These are phyloP conservation scores for Gossypium turneri DNA, from an alignment of 345 rosid species.

Conservation along the genomic window DNA sequence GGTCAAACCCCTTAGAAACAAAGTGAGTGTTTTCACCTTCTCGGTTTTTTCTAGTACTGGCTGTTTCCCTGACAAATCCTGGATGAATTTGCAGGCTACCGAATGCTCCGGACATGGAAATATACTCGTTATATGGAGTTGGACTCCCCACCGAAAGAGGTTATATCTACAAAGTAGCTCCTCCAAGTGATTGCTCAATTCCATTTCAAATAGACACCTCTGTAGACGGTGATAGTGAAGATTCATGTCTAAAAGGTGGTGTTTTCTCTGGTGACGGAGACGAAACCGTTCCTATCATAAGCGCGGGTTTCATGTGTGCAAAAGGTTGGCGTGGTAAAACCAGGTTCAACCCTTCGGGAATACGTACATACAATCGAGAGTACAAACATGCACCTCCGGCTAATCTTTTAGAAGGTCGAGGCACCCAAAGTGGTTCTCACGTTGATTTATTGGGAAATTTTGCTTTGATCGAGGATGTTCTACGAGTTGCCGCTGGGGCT, in stretches of 20 bases:
- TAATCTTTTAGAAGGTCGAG: conserved; percentile 64
- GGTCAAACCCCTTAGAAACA: conserved; percentile 76
- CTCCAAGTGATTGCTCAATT: conserved; percentile 47
- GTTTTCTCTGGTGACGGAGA: conserved; percentile 56
- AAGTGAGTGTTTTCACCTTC: conserved; percentile 34
- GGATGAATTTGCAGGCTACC: conserved; percentile 47
- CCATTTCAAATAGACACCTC: conserved; percentile 72
- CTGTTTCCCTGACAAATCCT: background rate
- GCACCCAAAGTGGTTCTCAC: conserved; percentile 60
- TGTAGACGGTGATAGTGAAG: conserved; percentile 38
- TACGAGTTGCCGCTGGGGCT: background rate
- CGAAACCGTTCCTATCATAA: conserved; percentile 65
- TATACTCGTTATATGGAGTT: conserved; percentile 68
- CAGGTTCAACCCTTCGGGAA: conserved; percentile 66
- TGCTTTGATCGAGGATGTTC: conserved; percentile 62
- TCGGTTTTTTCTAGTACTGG: background rate
- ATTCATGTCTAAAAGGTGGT: conserved; percentile 55
- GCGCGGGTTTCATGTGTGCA: conserved; percentile 71
- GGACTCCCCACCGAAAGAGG: conserved; percentile 75
- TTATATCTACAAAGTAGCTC: conserved; percentile 52
- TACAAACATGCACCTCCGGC: conserved; percentile 67
- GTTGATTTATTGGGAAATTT: conserved; percentile 48
- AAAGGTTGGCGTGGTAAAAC: conserved; percentile 79
- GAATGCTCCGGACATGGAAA: conserved; percentile 68
- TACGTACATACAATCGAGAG: conserved; percentile 48